A percentile compares a stretch with the other conserved stretches of the same genome.
phyloP scores from a whole-genome alignment of 257 asterid species.

The Ilex asprella region DNA sequence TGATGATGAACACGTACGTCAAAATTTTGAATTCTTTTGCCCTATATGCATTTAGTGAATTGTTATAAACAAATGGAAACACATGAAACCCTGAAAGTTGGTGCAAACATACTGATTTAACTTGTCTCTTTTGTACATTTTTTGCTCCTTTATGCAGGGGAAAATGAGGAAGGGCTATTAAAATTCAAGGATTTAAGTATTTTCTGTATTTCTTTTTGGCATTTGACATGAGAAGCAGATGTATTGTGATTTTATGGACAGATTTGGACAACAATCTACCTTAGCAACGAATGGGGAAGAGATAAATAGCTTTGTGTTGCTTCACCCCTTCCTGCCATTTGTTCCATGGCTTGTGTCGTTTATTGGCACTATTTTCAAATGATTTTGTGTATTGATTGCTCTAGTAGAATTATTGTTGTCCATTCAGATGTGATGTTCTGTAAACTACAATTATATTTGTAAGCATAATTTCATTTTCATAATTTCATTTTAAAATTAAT shows the following conservation, averaged over 20 bases:
- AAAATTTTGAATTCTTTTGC: not conserved
- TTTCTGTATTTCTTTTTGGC: not conserved
- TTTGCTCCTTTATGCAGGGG: constrained; percentile 13
- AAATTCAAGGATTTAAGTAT: not conserved
- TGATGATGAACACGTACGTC: constrained; percentile 50
- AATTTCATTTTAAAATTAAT: no score
- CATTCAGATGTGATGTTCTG: no score
- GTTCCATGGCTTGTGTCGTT: no score
- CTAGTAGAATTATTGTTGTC: no score
- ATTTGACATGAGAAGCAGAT: not conserved
- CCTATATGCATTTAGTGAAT: not conserved
- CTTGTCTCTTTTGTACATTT: not conserved
- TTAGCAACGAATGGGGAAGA: no score
- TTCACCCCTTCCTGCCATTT: no score
- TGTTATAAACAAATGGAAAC: not conserved
- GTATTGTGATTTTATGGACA: not conserved
- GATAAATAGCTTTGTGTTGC: no score
- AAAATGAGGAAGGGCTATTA: constrained; percentile 10
- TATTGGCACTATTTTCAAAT: no score
- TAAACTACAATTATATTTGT: no score
- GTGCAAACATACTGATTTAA: not conserved
- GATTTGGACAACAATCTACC: not conserved
- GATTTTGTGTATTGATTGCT: no score
- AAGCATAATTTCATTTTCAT: no score
- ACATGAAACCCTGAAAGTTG: not conserved